These are phyloP conservation scores for Mycogone perniciosa DNA, from an alignment of 2,329 filamentous ascomycete genomes.

Conservation along the genomic window DNA sequence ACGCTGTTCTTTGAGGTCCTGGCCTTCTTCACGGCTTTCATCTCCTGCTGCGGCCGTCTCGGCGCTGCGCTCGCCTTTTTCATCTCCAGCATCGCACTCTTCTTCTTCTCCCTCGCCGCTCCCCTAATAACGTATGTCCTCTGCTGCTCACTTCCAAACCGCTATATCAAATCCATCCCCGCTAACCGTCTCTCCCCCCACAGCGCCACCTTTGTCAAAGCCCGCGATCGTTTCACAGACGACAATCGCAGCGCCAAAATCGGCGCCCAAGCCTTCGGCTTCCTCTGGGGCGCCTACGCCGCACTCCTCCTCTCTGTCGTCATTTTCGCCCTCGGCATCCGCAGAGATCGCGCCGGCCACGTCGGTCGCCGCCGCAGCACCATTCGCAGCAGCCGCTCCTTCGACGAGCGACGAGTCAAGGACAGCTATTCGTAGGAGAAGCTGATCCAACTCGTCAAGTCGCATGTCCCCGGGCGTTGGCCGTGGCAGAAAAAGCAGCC, in stretches of 20 bases:
- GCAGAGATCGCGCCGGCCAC: conserved; percentile 39
- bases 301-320: conserved; percentile 59
- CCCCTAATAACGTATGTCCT: conserved; percentile 72
- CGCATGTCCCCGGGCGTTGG: no score
- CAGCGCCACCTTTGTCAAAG: conserved; percentile 58
- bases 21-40: conserved; percentile 60
- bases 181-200: conserved; percentile 3
- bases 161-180: not conserved
- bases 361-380: conserved; percentile 29
- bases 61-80: conserved; percentile 61
- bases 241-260: conserved; percentile 52
- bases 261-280: conserved; percentile 65
- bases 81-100: conserved; percentile 52
- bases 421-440: conserved; percentile 55
- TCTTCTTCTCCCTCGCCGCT: conserved; percentile 62
- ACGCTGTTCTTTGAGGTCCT: conserved; percentile 69
- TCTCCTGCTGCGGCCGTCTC: conserved; percentile 65
- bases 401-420: conserved; percentile 55
- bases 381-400: conserved; percentile 29
- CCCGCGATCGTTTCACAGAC: conserved; percentile 57
- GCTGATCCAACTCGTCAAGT: no score
- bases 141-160: not conserved
- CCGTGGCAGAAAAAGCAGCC: no score
- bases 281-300: conserved; percentile 67
- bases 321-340: conserved; percentile 59